A percentile compares a stretch with the other conserved stretches of the same genome.
phyloP scores from a whole-genome alignment of 2,329 filamentous ascomycete species.

The Paramyrothecium sp. region DNA sequence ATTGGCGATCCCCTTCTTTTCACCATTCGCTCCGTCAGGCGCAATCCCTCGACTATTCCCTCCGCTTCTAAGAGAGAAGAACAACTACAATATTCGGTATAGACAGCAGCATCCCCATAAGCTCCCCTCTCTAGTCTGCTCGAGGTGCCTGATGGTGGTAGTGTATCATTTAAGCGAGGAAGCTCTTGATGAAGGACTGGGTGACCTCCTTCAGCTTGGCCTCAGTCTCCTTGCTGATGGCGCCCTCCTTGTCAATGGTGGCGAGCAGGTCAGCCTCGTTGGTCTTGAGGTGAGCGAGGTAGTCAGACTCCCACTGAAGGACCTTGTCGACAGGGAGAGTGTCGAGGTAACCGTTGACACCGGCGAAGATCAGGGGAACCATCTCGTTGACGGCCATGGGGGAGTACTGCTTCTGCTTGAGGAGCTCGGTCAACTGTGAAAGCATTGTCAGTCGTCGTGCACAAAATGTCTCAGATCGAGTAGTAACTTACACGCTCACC shows the following conservation, averaged over 20 bases:
- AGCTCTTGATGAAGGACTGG: constrained; percentile 88
- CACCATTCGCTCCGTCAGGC: constrained; percentile 46
- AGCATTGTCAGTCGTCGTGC: constrained; percentile 19
- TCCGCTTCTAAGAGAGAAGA: constrained; percentile 48
- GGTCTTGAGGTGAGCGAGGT: constrained; percentile 86
- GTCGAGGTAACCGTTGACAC: constrained; percentile 98
- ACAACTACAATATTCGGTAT: constrained; percentile 45
- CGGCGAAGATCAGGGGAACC: constrained; percentile 98
- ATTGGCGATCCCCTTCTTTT: constrained; percentile 42
- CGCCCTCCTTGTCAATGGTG: constrained; percentile 92
- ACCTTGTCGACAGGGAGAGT: constrained; percentile 86
- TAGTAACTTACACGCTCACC: constrained; percentile 82
- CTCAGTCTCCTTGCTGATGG: constrained; percentile 93
- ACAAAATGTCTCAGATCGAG: neutral
- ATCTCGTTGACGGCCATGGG: constrained; percentile 99
- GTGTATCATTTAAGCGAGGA: constrained; percentile 55
- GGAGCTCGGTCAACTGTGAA: constrained; percentile 80
- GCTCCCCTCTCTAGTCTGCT: constrained; percentile 25
- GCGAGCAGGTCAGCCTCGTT: constrained; percentile 83
- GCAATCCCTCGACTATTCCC: constrained; percentile 43
- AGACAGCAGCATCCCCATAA: constrained; percentile 42
- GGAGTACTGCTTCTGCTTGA: constrained; percentile 99
- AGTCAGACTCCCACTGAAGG: constrained; percentile 90
- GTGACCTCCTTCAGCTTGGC: constrained; percentile 76
- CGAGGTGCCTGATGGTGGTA: constrained; percentile 18